A percentile compares a stretch with the other conserved stretches of the same genome.
phyloP scores from a whole-genome alignment of 2,329 filamentous ascomycete genomes.

The Colletotrichum nymphaeae region DNA sequence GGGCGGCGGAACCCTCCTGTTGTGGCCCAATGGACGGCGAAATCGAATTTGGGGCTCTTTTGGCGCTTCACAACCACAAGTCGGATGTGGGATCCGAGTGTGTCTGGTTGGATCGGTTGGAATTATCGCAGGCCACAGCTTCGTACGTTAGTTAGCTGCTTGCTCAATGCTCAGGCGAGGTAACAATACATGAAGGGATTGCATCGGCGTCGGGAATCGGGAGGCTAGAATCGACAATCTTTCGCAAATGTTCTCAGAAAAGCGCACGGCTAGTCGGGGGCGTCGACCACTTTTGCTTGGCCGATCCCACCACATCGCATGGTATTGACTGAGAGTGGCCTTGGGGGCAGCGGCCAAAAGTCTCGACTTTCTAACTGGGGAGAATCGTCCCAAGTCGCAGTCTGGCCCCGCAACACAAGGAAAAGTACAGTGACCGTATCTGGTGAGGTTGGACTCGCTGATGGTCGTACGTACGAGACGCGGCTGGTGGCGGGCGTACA shows the following conservation, averaged over 20 bases:
- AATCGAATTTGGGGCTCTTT: conserved; percentile 15
- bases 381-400: not conserved
- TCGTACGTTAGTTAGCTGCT: not conserved
- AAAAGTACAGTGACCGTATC: not conserved
- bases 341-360: not conserved
- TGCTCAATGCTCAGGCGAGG: not conserved
- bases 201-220: not conserved
- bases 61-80: not conserved
- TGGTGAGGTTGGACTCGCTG: not conserved
- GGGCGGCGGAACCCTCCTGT: conserved; percentile 1
- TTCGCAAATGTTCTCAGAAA: conserved; percentile 32
- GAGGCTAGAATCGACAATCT: not conserved
- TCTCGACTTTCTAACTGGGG: not conserved
- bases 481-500: not conserved
- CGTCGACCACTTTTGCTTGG: not conserved
- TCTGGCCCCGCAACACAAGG: not conserved
- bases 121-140: not conserved
- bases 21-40: conserved; percentile 3
- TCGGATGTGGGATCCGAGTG: not conserved
- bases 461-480: not conserved
- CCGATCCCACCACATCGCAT: not conserved
- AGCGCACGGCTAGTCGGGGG: not conserved
- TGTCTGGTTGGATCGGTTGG: not conserved
- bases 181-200: not conserved
- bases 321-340: not conserved